Conservation (phyloP, 2,329 filamentous ascomycete species). For the Fusarium tanahbumbuense region DNA sequence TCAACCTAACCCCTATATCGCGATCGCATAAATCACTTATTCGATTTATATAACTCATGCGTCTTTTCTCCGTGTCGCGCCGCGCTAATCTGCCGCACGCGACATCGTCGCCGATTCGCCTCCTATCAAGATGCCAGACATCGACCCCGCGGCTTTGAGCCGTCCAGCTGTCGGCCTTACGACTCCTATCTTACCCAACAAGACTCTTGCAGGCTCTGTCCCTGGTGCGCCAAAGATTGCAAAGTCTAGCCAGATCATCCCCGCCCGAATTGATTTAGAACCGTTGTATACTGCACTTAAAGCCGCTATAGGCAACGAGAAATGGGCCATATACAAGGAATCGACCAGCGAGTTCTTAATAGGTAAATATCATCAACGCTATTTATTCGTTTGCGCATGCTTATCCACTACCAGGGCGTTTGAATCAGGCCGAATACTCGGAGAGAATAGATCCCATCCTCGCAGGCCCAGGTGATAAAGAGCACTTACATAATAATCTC, state of each 20-base stretch:
- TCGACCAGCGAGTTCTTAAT: conserved; percentile 71
- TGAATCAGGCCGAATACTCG: conserved; percentile 72
- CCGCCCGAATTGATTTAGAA: conserved; percentile 75
- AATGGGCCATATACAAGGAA: conserved; percentile 74
- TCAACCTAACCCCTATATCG: conserved; percentile 55
- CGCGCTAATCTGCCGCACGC: conserved; percentile 61
- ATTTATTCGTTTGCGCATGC: conserved; percentile 23
- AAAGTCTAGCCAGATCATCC: conserved; percentile 72
- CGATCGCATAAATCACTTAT: conserved; percentile 57
- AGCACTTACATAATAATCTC: conserved; percentile 76
- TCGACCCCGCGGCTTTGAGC: conserved; percentile 76
- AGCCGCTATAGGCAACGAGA: conserved; percentile 67
- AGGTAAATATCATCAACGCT: conserved; percentile 56
- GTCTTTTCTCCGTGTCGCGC: conserved; percentile 56
- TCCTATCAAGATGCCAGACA: conserved; percentile 69
- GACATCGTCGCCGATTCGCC: conserved; percentile 53
- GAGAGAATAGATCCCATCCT: conserved; percentile 71
- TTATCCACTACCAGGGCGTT: conserved; percentile 62
- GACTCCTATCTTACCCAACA: conserved; percentile 68
- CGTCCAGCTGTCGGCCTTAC: conserved; percentile 68
- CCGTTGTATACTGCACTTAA: conserved; percentile 73
- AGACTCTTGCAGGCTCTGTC: conserved; percentile 66
- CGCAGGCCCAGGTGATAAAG: conserved; percentile 67
- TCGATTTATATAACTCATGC: conserved; percentile 59
- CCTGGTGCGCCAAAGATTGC: conserved; percentile 62